phyloP scores from a whole-genome alignment of 1,139 yeast genomes.

The Saccharomyces hybrid region DNA sequence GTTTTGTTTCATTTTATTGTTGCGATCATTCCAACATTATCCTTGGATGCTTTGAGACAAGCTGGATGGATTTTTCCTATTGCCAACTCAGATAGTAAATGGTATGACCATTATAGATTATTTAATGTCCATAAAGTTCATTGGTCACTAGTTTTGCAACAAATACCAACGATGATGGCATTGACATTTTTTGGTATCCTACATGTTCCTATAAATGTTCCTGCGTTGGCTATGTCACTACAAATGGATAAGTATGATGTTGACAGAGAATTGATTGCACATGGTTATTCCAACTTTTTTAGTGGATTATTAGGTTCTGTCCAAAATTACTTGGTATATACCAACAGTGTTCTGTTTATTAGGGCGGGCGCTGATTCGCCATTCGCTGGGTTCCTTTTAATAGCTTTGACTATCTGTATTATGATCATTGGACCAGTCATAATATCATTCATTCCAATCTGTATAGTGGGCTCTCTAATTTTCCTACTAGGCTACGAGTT shows the following conservation, averaged over 20 bases:
- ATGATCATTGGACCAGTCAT: conserved; percentile 87
- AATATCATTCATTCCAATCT: conserved; percentile 90
- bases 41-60: conserved; percentile 52
- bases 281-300: conserved; percentile 83
- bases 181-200: conserved; percentile 89
- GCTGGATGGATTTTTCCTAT: conserved; percentile 73
- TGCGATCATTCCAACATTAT: conserved; percentile 56
- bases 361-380: conserved; percentile 92
- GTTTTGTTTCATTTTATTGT: conserved; percentile 61
- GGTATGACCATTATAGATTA: conserved; percentile 77
- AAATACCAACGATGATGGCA: conserved; percentile 91
- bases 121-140: conserved; percentile 66
- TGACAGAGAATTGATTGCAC: conserved; percentile 88
- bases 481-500: conserved; percentile 86
- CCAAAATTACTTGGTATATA: conserved; percentile 89
- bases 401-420: conserved; percentile 68
- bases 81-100: conserved; percentile 60
- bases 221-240: conserved; percentile 87
- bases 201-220: conserved; percentile 96
- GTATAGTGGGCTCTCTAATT: conserved; percentile 90
- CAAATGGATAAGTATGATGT: conserved; percentile 80
- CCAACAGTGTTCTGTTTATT: conserved; percentile 84
- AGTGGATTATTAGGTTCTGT: conserved; percentile 84
- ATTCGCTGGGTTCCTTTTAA: conserved; percentile 79
- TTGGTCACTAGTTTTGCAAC: conserved; percentile 60